phyloP scores from a whole-genome alignment of 176 grass and related monocot species.

The Aegilops tauschii region DNA sequence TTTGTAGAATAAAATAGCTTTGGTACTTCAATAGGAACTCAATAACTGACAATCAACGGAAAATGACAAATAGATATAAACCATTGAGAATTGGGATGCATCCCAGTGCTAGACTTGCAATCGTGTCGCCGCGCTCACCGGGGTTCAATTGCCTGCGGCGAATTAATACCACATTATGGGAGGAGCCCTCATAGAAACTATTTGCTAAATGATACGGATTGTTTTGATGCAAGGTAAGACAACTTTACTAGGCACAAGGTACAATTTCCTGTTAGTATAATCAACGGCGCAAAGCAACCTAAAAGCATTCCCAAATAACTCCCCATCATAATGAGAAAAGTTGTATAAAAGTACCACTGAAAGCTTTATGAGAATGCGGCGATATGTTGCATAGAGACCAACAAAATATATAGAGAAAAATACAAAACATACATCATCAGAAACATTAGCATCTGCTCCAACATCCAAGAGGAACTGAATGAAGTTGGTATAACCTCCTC shows the following conservation, averaged over 20 bases:
- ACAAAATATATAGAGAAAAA: conserved; percentile 18
- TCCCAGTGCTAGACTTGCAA: too few species aligned
- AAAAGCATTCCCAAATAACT: not conserved
- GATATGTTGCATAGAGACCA: not conserved
- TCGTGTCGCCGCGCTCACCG: too few species aligned
- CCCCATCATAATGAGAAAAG: not conserved
- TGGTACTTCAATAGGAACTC: too few species aligned
- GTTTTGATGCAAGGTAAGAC: too few species aligned
- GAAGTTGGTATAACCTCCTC: conserved; percentile 32
- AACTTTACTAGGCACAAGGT: not conserved
- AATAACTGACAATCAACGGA: too few species aligned
- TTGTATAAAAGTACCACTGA: not conserved
- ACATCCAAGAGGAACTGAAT: conserved; percentile 29
- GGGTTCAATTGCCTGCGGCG: too few species aligned
- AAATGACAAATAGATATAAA: too few species aligned
- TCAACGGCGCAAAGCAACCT: not conserved
- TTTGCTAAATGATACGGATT: too few species aligned
- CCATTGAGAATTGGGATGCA: too few species aligned
- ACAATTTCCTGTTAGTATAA: not conserved
- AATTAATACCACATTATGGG: too few species aligned
- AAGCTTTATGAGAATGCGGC: not conserved
- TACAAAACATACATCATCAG: conserved; percentile 33
- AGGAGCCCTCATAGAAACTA: too few species aligned
- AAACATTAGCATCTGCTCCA: conserved; percentile 45
- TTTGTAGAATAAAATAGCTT: too few species aligned